Conservation (phyloP, 106 monocot genomes). For the Apostasia ramifera region DNA sequence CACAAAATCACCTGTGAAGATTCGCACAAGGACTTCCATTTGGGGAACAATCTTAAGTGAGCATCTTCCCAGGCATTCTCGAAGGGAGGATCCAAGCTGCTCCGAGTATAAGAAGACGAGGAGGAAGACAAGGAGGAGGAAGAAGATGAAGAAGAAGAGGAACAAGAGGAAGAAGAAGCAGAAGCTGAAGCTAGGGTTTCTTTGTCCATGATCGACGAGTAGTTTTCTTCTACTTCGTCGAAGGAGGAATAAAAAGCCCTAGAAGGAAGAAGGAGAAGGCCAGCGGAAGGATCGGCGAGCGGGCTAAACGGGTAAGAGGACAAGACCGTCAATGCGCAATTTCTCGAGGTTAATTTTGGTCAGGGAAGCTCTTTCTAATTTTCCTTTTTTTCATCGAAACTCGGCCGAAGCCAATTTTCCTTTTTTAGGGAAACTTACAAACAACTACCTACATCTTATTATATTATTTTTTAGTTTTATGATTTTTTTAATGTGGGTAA, state of each 20-base stretch:
- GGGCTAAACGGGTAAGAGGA: background rate
- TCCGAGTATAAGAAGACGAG: slow-evolving; percentile 4
- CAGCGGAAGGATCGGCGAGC: background rate
- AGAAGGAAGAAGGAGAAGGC: background rate
- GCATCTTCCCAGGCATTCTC: slow-evolving; percentile 43
- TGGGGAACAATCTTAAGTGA: slow-evolving; percentile 20
- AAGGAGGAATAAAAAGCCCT: background rate
- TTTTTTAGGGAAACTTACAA: no score
- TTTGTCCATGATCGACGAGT: slow-evolving; percentile 1
- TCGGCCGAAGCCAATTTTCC: no score
- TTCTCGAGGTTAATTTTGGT: background rate
- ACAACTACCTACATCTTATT: no score
- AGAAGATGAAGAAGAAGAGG: background rate
- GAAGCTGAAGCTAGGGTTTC: slow-evolving; percentile 8
- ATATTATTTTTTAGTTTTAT: no score
- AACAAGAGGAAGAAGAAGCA: background rate
- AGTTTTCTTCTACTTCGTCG: background rate
- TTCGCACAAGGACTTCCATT: slow-evolving; percentile 20
- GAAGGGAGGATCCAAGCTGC: slow-evolving; percentile 33
- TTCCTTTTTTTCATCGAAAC: background rate
- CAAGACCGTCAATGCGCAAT: background rate
- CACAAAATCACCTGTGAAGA: slow-evolving; percentile 29
- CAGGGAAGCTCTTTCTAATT: background rate
- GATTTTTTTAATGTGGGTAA: no score
- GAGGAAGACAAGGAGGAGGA: slow-evolving; percentile 4